These are phyloP conservation scores for Saccharum spontaneum DNA, from an alignment of 176 grass and related monocot genomes.

Conservation along the genomic window DNA sequence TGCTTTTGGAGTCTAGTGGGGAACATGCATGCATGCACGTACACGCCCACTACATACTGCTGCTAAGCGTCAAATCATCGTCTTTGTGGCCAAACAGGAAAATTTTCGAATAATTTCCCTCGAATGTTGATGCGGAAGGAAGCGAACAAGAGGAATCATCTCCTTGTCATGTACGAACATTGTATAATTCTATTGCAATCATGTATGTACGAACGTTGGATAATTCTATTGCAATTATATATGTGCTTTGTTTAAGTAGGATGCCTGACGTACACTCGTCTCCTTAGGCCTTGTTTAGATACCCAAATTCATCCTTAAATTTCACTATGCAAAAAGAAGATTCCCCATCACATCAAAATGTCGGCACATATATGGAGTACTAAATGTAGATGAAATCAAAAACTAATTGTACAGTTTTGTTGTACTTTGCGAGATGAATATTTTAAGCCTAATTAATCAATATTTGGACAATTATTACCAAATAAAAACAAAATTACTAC, in stretches of 20 bases:
- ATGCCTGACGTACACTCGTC: background rate
- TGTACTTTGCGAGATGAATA: no score
- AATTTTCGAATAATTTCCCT: background rate
- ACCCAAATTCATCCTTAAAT: no score
- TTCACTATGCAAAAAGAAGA: no score
- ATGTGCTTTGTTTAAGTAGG: background rate
- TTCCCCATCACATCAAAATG: no score
- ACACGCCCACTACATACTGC: background rate
- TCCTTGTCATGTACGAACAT: background rate
- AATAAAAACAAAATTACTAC: no score
- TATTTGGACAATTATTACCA: no score
- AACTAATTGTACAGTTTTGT: no score
- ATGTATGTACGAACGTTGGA: background rate
- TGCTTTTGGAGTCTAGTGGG: constrained; percentile 28
- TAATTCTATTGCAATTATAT: constrained; percentile 5
- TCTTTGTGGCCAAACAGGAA: background rate
- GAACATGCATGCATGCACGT: constrained; percentile 42
- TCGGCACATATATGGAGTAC: no score
- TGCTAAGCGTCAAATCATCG: background rate
- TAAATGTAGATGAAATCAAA: no score
- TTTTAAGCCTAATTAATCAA: no score
- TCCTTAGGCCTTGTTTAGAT: no score
- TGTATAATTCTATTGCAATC: background rate
- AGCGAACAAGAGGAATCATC: constrained; percentile 23
- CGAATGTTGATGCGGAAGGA: constrained; percentile 15